Base-by-base conservation (phyloP, 805 yeast genomes). In the Phaffomyces opuntiae region DNA sequence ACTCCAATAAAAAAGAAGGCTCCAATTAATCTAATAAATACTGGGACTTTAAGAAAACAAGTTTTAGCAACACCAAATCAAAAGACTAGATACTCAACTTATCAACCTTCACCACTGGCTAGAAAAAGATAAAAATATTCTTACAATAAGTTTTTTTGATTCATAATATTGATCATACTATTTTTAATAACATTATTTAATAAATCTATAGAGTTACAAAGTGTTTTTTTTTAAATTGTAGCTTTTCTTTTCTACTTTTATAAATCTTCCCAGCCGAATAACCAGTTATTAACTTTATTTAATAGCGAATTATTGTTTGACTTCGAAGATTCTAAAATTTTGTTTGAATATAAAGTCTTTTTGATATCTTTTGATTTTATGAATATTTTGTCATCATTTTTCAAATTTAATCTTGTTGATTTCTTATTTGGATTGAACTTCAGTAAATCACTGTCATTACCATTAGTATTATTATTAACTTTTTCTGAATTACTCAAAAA, bases 191-290 rank as follows among this genome's bases (percentile, higher is more conserved):
- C 9, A 27, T 27, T 27, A 7, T 27, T 27, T 27, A 27, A 27
- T 9, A 7, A 12, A 27, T 7, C 12, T 27, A 27, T 29, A 9
- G 12, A 29, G 31, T 29, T 13, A 29, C 31, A 21, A 21, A 21
- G 24, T 21, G 24, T 21, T 21, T 5, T 21, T 21, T 11, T 11
- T 9, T 29, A 12, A 12, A 6, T 29, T 29, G 31, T 3, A 29
- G 24, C 24, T 21, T 21, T 21, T 21, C 24, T 29, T 3, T 11
- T 29, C 31, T 29, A 12, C 13, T 33, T n/a, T 36, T 47, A 67
- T 40, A 72, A 53, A 46, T 75, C 76, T 42, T 75, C 79, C 79
- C 80, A 77, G 2, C 81, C 81, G 56, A 77, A 77, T 34, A 77
- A 57, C 63, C 77, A 62, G 53, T 75, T 75, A 49, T 69, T 72